Evolutionary conservation across 2,329 filamentous ascomycete genomes (phyloP), one percentile per base, ranked within the genome.

Genomic region (Fusarium scirpi): DNA sequence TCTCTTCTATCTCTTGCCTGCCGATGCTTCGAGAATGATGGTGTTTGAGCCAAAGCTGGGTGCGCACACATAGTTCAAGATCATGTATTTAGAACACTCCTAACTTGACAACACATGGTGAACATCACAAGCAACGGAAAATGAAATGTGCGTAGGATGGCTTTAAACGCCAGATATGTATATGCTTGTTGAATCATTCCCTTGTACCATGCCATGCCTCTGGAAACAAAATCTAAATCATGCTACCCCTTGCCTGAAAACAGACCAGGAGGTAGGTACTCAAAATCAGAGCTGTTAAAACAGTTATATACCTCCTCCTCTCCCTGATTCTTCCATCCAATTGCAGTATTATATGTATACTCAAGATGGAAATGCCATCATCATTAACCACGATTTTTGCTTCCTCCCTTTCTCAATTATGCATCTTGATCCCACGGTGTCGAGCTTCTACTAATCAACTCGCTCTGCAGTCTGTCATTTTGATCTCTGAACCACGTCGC

Each of bases 401-500:
- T 22, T 61, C 22, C 56, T 46, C 34, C 32, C 44, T 51, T 25
- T 56, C 61, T 55, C 11, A 49, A 53, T 47, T 72, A 79, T 38
- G 75, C 69, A 71, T 70, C 73, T 53, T 79, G 76, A 38, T 77
- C 77, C 77, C 79, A 80, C 13, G 80, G 78, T 38, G 80, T 78
- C 29, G 77, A 77, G 8, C 66, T 77, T 61, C 78, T 77, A 53
- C 78, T 82, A 41, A 67, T 61, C 41, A 76, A 56, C 58, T 82
- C 80, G 62, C 77, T 80, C 56, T 81, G 80, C 65, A 86, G 65
- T 43, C 78, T 79, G 57, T 82, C 80, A 40, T 81, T 84, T 73
- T 86, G 83, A 55, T 81, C 79, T 56, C 76, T 78, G 72, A 82
- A 85, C 84, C 84, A 86, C 22, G 79, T 77, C n/a, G 79, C 79